phyloP scores from a whole-genome alignment of 495 filamentous ascomycete species.

The Gamarada debralockiae region DNA sequence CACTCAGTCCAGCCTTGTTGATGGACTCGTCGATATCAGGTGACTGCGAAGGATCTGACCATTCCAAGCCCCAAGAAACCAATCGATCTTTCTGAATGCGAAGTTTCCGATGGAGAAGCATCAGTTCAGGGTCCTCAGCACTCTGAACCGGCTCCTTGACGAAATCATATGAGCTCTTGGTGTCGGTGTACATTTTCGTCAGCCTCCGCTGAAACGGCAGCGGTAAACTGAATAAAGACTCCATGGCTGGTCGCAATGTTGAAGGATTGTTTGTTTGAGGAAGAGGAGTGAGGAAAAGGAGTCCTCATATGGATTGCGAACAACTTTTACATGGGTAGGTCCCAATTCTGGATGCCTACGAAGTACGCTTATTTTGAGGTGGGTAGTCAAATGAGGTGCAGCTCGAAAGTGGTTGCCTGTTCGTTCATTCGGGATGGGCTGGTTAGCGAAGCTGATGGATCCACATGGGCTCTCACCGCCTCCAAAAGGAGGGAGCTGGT shows the following conservation, averaged over 20 bases:
- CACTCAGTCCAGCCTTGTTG: constrained; percentile 77
- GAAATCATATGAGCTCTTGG: constrained; percentile 82
- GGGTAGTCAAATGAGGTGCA: background rate
- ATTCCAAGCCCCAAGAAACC: constrained; percentile 86
- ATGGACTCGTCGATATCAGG: constrained; percentile 85
- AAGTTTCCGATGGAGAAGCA: constrained; percentile 51
- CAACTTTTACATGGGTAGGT: background rate
- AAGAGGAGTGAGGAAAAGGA: constrained; percentile 1
- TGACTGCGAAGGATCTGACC: constrained; percentile 61
- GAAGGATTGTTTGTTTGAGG: background rate
- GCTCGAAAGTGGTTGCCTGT: constrained; percentile 18
- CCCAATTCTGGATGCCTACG: constrained; percentile 18
- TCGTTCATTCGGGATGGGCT: too few relatives aligned
- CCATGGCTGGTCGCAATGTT: constrained; percentile 3
- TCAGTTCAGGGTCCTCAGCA: constrained; percentile 51
- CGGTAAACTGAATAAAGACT: constrained; percentile 28
- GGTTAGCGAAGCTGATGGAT: too few relatives aligned
- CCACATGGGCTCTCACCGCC: too few relatives aligned
- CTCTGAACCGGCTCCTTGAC: constrained; percentile 67
- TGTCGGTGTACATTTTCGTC: constrained; percentile 88
- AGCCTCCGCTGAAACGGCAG: constrained; percentile 64
- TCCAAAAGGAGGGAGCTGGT: too few relatives aligned
- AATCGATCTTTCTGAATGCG: constrained; percentile 70
- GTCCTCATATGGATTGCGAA: background rate
- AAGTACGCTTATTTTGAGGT: background rate